Evolutionary conservation across 1,139 yeast species (phyloP).

Genomic region (Lodderomyces margitis): DNA sequence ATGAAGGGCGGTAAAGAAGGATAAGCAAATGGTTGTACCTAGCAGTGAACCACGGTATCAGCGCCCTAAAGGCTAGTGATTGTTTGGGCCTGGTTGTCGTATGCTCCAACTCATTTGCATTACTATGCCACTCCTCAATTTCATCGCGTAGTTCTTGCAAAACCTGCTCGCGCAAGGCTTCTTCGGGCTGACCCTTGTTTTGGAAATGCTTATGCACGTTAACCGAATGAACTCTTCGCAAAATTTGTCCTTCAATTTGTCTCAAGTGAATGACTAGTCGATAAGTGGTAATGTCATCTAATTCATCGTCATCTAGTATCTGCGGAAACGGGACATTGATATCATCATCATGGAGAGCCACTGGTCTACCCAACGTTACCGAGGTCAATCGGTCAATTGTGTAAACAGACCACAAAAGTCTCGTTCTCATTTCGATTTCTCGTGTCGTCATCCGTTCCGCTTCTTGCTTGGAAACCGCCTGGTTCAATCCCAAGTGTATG

Average conservation of each 20-base stretch:
- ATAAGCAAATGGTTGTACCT: conserved; percentile 44
- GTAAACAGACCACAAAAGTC: conserved; percentile 52
- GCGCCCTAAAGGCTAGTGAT: conserved; percentile 34
- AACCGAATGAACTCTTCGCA: conserved; percentile 40
- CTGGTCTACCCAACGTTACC: conserved; percentile 42
- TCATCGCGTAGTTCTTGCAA: conserved; percentile 32
- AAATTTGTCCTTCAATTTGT: conserved; percentile 41
- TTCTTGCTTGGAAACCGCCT: conserved; percentile 26
- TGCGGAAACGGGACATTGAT: conserved; percentile 42
- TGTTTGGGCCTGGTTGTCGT: conserved; percentile 8
- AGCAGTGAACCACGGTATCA: conserved; percentile 46
- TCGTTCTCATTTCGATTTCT: conserved; percentile 39
- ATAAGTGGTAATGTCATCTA: conserved; percentile 35
- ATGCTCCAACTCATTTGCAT: conserved; percentile 22
- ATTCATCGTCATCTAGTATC: conserved; percentile 32
- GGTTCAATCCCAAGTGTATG: conserved; percentile 42
- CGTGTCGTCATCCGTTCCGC: conserved; percentile 21
- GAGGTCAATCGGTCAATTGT: conserved; percentile 47
- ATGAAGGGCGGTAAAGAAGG: conserved; percentile 47
- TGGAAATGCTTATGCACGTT: conserved; percentile 13
- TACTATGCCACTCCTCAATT: conserved; percentile 37
- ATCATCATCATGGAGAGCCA: conserved; percentile 45
- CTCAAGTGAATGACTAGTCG: conserved; percentile 38
- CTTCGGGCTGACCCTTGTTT: conserved; percentile 9
- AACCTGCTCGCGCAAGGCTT: conserved; percentile 25